Evolutionary conservation across 2,329 filamentous ascomycete genomes (phyloP), one percentile per base, ranked within the genome.

Genomic region (Eutypa lata): DNA sequence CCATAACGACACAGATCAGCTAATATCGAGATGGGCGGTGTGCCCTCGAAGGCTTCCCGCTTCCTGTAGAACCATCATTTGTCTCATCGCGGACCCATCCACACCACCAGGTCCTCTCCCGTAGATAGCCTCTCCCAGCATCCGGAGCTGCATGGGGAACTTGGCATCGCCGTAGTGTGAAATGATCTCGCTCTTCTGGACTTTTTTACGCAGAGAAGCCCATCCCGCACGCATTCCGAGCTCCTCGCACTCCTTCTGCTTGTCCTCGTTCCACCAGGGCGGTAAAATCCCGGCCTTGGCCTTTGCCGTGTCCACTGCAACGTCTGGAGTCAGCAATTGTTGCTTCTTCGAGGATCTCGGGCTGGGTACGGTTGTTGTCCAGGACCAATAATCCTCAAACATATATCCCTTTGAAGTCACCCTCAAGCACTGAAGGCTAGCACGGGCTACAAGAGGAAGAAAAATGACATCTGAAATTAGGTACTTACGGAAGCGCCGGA

Each of bases 61-160:
- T 10, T 22, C 43, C 40, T 51, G 42, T 18, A 43, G 37, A 22
- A 48, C 50, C 64, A 68, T 63, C 50, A 57, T 38, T 48, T 51
- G 21, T 21, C 53, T 53, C 56, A 65, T 56, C 2, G 4, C 2
- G 3, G 53, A 40, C 1, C 66, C 69, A 21, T 62, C 51, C 3
- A 53, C 40, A 0, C 72, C 71, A 0, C 67, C 70, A 0, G 64
- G 61, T 0, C 61, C 66, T 0, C 52, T 47, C 1, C 70, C 68
- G 21, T 72, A 71, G 3, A 78, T 63, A 0, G 60, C 60, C 58
- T 80, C 75, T 3, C 66, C 73, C 19, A 80, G 63, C 71, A 81
- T 75, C 14, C 77, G 69, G 47, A 81, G 63, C 67, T 80, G 74
- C 75, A 79, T 77, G 2, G 77, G 73, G 53, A 79, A 77, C 2